These are phyloP conservation scores for Yarrowia sp. DNA, from an alignment of 805 yeast genomes.

Conservation along the genomic window DNA sequence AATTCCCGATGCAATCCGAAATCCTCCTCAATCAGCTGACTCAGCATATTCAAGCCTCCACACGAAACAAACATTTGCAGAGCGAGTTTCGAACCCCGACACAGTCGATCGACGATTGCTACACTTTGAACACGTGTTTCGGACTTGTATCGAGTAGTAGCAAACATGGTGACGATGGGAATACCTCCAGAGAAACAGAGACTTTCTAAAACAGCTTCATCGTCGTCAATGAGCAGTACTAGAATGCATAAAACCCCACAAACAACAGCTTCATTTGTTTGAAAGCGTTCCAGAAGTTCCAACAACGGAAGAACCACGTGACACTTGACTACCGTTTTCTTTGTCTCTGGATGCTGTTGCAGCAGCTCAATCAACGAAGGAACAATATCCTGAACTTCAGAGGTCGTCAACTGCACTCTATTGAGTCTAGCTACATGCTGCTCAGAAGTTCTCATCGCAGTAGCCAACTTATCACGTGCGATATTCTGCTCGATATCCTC, in stretches of 20 bases:
- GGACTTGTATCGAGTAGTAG: slow-evolving; percentile 28
- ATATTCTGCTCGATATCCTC: slow-evolving; percentile 30
- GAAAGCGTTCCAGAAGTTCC: slow-evolving; percentile 30
- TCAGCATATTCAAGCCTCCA: slow-evolving; percentile 48
- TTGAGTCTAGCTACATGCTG: slow-evolving; percentile 8
- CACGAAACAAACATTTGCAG: slow-evolving; percentile 48
- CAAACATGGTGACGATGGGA: slow-evolving; percentile 31
- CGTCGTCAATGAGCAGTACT: slow-evolving; percentile 11
- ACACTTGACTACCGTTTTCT: slow-evolving; percentile 28
- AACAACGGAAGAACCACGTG: slow-evolving; percentile 34
- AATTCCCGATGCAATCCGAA: slow-evolving; percentile 44
- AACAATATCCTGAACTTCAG: slow-evolving; percentile 8
- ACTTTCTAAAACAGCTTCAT: slow-evolving; percentile 30
- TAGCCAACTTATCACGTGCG: slow-evolving; percentile 29
- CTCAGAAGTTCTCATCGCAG: slow-evolving; percentile 7
- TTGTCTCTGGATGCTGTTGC: slow-evolving; percentile 29
- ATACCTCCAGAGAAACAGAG: slow-evolving; percentile 34
- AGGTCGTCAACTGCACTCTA: background rate
- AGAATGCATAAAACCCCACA: slow-evolving; percentile 9
- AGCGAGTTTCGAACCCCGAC: slow-evolving; percentile 40
- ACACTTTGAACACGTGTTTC: slow-evolving; percentile 32
- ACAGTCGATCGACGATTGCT: slow-evolving; percentile 30
- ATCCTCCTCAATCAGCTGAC: slow-evolving; percentile 50
- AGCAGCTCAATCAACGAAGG: background rate
- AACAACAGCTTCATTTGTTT: slow-evolving; percentile 16